Conservation (phyloP, 139 green algal species). For the Chlamydomonas sphaeroides region DNA sequence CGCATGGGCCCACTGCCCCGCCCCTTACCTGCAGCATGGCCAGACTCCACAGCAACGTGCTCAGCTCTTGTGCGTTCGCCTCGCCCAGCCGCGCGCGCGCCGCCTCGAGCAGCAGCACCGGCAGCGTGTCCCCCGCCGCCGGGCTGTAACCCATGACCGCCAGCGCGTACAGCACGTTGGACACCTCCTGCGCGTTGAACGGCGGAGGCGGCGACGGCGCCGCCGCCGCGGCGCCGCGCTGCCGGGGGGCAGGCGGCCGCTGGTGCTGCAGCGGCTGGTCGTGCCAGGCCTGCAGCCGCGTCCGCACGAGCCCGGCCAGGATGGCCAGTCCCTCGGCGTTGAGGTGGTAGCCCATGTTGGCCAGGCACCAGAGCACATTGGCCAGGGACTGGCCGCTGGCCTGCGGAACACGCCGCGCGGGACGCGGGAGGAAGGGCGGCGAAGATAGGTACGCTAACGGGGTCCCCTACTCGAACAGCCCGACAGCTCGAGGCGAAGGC, state of each 20-base stretch:
- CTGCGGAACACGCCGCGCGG: neutral
- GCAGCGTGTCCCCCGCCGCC: neutral
- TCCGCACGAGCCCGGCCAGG: constrained; percentile 7
- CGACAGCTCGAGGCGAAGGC: too few species aligned
- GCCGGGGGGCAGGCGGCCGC: too few species aligned
- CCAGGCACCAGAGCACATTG: constrained; percentile 44
- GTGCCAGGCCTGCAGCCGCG: neutral
- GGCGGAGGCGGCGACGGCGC: constrained; percentile 1
- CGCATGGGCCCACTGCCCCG: too few species aligned
- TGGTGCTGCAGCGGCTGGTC: neutral
- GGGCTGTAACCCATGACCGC: constrained; percentile 12
- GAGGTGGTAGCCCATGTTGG: constrained; percentile 37
- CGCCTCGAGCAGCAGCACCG: constrained; percentile 8
- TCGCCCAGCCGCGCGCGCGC: constrained; percentile 2
- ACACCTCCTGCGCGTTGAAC: constrained; percentile 25
- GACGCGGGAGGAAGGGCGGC: too few species aligned
- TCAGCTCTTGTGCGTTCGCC: constrained; percentile 44
- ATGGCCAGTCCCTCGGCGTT: constrained; percentile 30
- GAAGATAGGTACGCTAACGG: too few species aligned
- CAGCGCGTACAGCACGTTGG: constrained; percentile 23
- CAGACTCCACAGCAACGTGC: constrained; percentile 45
- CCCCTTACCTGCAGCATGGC: constrained; percentile 30
- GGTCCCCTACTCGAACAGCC: too few species aligned
- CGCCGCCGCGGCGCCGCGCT: neutral
- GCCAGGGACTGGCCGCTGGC: constrained; percentile 22